phyloP scores from a whole-genome alignment of 306 rosid species.

The Castanea crenata region DNA sequence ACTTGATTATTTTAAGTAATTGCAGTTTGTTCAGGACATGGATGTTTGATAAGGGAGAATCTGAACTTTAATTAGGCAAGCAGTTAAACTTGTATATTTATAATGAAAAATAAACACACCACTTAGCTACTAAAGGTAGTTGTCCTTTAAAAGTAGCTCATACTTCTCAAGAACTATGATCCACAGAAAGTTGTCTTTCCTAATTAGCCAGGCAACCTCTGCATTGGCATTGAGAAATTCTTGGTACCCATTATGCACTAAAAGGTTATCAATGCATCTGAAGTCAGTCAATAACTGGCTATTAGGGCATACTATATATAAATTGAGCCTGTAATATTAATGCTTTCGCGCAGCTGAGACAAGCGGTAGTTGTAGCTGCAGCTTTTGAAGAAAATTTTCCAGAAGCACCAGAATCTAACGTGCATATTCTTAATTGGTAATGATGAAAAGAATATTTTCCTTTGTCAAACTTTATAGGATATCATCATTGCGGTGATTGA shows the following conservation, averaged over 20 bases:
- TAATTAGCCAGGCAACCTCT: not conserved
- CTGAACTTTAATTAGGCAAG: not conserved
- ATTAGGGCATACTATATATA: not conserved
- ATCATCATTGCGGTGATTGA: conserved; percentile 34
- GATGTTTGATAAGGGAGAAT: not conserved
- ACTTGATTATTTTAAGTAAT: too few relatives aligned
- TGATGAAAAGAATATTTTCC: conserved; percentile 24
- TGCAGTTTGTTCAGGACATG: not conserved
- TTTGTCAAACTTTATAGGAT: not conserved
- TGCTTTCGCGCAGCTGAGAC: not conserved
- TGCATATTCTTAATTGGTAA: conserved; percentile 18
- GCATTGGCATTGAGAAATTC: not conserved
- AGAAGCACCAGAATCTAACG: conserved; percentile 5
- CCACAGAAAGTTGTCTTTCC: not conserved
- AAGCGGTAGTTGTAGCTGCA: conserved; percentile 2
- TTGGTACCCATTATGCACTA: not conserved
- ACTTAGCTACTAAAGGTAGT: not conserved
- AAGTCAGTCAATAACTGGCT: too few relatives aligned
- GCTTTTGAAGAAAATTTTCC: conserved; percentile 4
- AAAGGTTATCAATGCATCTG: not conserved
- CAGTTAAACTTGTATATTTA: not conserved
- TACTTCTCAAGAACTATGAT: not conserved
- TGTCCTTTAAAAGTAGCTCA: not conserved
- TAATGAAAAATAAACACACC: not conserved
- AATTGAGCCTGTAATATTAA: not conserved